Base-by-base conservation (phyloP, 306 rosid species). In the Prunus campanulata region DNA sequence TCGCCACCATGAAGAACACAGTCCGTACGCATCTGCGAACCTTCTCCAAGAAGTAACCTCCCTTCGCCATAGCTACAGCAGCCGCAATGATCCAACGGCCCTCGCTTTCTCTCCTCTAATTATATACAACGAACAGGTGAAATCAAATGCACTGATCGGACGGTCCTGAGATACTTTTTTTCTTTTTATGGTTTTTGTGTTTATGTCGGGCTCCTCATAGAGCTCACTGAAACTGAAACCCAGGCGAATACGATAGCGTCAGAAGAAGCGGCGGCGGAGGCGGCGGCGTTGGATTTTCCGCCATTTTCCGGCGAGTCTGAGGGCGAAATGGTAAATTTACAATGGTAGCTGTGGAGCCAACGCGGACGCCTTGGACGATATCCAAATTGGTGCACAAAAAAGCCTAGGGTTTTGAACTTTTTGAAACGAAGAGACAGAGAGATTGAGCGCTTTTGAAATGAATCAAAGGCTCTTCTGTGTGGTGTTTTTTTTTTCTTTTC, bases 1-100 rank as follows among this genome's bases (percentile, higher is more conserved):
- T 83, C 59, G 90, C 93, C 78, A 90, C 87, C 82, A 93, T 90
- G 83, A 93, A 93, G 81, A 90, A 91, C 81, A 87, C 74, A 87
- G 97, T 93, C 84, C 96, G 78, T 19, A 88, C 39, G 71, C 90
- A 90, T 81, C 98, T 87, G 70, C 90, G 71, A 69, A 77, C 68
- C 90, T 91, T 87, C 86, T 91, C 97, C 27, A 90, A 52, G 72
- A 86, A 90, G 59, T 80, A 81, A 16, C 96, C 90, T 74, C 93
- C 97, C 82, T 88, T 91, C 78, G 92, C 96, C 98, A 93, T 93
- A 3, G 19, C 44, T 63, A 35, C 51, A 67, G 80, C 30, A 65
- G 32, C 57, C 22, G 24, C 13, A 24, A 74, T 16, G 20, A 80
- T 75, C 78, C 79, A 46, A 59, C 79, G 57, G 39, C 74, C 65